Base-by-base conservation (phyloP, 2,329 filamentous ascomycete genomes). In the Keithomyces neogunnii region DNA sequence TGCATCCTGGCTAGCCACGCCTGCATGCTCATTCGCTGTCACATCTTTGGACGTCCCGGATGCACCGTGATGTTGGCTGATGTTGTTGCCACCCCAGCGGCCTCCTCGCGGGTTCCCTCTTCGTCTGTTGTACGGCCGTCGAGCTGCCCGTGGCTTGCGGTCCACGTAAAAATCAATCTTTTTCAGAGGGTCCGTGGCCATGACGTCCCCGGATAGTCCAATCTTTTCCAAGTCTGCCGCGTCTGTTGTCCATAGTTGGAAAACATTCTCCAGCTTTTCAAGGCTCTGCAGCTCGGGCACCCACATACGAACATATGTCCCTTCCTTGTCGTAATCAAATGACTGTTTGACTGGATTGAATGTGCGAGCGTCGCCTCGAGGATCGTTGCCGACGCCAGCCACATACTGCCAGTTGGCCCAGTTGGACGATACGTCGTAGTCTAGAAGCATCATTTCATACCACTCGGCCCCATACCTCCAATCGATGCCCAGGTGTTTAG, bases 371-470 rank as follows among this genome's bases (percentile, higher is more conserved):
- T 86, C 80, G 5, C 83, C 82, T 28, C 86, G 72, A 0, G 87
- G 88, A 57, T 92, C 87, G 56, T 90, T 91, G 6, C 88, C 88
- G 0, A 92, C 86, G 0, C 88, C 88, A 0, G 87, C 78, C 0
- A 88, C 80, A 55, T 92, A 92, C 64, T 90, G 86, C 88, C 87
- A 91, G 60, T 89, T 90, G 8, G 82, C 82, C 86, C 86, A 92
- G 58, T 91, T 91, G 53, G 77, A 85, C 11, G 78, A 81, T 0
- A 86, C 76, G 58, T 92, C 88, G 62, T 91, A 89, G 63, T 93
- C 88, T 32, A 85, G 73, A 3, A 91, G 73, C 61, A 86, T 71
- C 62, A 77, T 80, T 63, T 92, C 88, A 61, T 91, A 92, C 85
- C 86, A 92, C 63, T 91, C 88, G 0, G 87, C 88, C 0, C 88